Conservation (phyloP, 2,329 filamentous ascomycete genomes). For the Penicillium sp. region DNA sequence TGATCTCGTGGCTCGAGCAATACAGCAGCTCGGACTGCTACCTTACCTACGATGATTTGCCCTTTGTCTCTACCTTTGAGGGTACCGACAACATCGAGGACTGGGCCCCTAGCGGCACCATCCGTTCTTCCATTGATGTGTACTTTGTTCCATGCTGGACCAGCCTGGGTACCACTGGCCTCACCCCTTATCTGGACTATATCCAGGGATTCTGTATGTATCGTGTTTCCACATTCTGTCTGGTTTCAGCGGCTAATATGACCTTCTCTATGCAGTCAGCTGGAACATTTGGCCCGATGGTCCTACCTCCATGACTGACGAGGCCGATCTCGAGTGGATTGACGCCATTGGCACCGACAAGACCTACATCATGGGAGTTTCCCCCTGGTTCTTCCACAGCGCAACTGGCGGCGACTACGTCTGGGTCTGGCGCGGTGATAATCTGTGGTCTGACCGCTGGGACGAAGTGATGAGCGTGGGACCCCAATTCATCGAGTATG, state of each 20-base stretch:
- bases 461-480: conserved; percentile 48
- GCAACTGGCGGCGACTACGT: conserved; percentile 40
- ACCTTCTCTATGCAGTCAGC: conserved; percentile 24
- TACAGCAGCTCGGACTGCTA: conserved; percentile 25
- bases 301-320: conserved; percentile 33
- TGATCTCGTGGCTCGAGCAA: conserved; percentile 23
- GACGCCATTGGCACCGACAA: conserved; percentile 29
- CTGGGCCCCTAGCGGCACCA: conserved; percentile 29
- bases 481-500: conserved; percentile 49
- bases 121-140: conserved; percentile 25
- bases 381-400: conserved; percentile 50
- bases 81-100: conserved; percentile 40
- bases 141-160: conserved; percentile 49
- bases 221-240: too few relatives aligned
- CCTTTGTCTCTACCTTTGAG: conserved; percentile 44
- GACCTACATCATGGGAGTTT: conserved; percentile 52
- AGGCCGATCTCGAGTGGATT: conserved; percentile 40
- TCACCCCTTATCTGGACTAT: conserved; percentile 23
- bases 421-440: conserved; percentile 60
- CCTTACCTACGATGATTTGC: conserved; percentile 18
- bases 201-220: conserved; percentile 30
- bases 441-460: conserved; percentile 60
- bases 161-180: conserved; percentile 27
- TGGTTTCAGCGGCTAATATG: neutral
- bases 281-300: conserved; percentile 44